Evolutionary conservation across 2,329 filamentous ascomycete genomes (phyloP).

Genomic region (Colletotrichum noveboracense): DNA sequence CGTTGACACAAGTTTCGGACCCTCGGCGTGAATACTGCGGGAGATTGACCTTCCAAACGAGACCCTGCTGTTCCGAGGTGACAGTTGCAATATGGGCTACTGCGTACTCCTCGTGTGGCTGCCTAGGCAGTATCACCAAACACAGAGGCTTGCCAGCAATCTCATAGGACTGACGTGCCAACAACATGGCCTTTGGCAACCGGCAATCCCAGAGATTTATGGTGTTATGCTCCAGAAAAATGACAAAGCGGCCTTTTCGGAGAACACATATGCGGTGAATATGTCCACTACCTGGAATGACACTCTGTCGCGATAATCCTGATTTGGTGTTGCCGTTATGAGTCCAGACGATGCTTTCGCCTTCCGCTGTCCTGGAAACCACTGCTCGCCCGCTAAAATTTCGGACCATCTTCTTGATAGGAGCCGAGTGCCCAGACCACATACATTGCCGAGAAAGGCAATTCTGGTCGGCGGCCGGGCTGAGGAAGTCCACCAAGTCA

Average conservation of each 20-base stretch:
- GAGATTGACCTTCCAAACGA: slow-evolving; percentile 80
- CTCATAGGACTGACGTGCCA: slow-evolving; percentile 64
- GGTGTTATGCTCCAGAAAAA: slow-evolving; percentile 76
- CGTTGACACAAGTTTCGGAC: slow-evolving; percentile 32
- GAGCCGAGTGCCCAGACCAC: slow-evolving; percentile 84
- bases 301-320: slow-evolving; percentile 69
- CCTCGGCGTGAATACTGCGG: slow-evolving; percentile 49
- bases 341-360: slow-evolving; percentile 85
- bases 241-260: slow-evolving; percentile 76
- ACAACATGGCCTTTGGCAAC: slow-evolving; percentile 57
- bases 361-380: slow-evolving; percentile 78
- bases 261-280: slow-evolving; percentile 84
- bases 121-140: slow-evolving; percentile 74
- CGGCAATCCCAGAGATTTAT: slow-evolving; percentile 84
- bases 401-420: slow-evolving; percentile 85
- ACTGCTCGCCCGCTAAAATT: slow-evolving; percentile 82
- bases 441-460: slow-evolving; percentile 68
- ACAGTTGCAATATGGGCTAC: slow-evolving; percentile 81
- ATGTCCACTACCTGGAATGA: slow-evolving; percentile 69
- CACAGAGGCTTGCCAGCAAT: slow-evolving; percentile 77
- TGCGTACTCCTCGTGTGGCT: slow-evolving; percentile 59
- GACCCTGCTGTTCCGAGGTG: slow-evolving; percentile 76
- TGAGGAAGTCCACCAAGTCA: slow-evolving; percentile 80
- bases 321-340: slow-evolving; percentile 61
- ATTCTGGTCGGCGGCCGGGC: slow-evolving; percentile 66